These are phyloP conservation scores for Mimosa pudica DNA, from an alignment of 306 rosid genomes.

Conservation along the genomic window DNA sequence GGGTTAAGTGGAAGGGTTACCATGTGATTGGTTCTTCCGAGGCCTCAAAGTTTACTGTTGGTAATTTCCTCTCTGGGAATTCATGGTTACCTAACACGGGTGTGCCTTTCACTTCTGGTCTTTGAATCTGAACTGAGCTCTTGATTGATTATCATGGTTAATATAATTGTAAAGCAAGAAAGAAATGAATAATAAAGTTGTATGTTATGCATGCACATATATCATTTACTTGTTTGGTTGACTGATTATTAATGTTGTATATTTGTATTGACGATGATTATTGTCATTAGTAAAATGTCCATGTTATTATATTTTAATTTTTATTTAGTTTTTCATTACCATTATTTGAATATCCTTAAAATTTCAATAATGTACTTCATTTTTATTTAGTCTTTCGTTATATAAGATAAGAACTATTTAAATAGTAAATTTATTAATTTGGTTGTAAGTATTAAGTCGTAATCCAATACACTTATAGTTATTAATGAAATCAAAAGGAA, in stretches of 20 bases:
- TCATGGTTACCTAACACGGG: conserved; percentile 69
- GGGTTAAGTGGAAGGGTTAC: conserved; percentile 69
- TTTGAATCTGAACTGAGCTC: conserved; percentile 25
- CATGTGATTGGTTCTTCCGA: conserved; percentile 57
- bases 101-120: conserved; percentile 61
- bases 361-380: not conserved
- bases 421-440: too few species aligned
- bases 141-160: not conserved
- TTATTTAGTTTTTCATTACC: not conserved
- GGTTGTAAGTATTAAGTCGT: too few species aligned
- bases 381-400: too few species aligned
- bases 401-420: too few species aligned
- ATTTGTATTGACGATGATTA: not conserved
- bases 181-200: not conserved
- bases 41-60: conserved; percentile 65
- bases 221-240: not conserved
- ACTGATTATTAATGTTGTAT: not conserved
- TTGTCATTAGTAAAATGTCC: not conserved
- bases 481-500: too few species aligned
- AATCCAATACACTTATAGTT: too few species aligned
- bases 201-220: not conserved
- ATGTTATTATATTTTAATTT: not conserved
- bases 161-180: not conserved
- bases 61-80: conserved; percentile 53
- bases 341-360: not conserved